Percentiles rank a stretch among this genome's conserved stretches.
Conservation (phyloP, 192 early-diverging fungal genomes). For the Dimargaris cristalligena region DNA sequence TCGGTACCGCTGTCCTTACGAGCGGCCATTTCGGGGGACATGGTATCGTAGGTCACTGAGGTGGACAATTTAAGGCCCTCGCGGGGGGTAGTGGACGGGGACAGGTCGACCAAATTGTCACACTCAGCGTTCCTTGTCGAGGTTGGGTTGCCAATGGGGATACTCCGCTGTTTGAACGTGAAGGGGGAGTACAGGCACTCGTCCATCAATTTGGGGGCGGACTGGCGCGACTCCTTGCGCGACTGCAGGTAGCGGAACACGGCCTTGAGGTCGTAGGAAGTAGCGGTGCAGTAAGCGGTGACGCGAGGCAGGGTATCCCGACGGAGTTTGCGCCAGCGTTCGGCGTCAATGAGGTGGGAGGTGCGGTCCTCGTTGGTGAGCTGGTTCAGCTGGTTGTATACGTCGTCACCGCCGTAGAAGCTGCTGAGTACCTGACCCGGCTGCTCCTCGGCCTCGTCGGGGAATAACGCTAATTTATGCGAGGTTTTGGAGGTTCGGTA, state of each 20-base stretch:
- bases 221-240: constrained; percentile 38
- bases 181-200: constrained; percentile 45
- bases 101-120: no score
- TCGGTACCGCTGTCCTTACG: no score
- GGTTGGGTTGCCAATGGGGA: no score
- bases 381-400: constrained; percentile 57
- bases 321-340: constrained; percentile 56
- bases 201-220: constrained; percentile 59
- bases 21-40: no score
- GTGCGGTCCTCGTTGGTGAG: constrained; percentile 24
- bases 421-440: no score
- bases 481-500: constrained; percentile 86
- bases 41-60: no score
- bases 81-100: no score
- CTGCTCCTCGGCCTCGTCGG: constrained; percentile 46
- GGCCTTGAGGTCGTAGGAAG: constrained; percentile 61
- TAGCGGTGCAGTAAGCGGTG: constrained; percentile 72
- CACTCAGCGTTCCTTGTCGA: no score
- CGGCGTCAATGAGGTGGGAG: constrained; percentile 41
- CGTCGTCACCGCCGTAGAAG: no score
- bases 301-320: constrained; percentile 59
- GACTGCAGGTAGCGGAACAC: constrained; percentile 59
- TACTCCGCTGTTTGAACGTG: no score
- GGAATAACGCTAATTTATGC: constrained; percentile 84
- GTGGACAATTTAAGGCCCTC: no score